Percentiles rank a stretch among this genome's conserved stretches.
Evolutionary conservation across 179 eudicot species (phyloP).

Genomic region (Corrigiola litoralis): DNA sequence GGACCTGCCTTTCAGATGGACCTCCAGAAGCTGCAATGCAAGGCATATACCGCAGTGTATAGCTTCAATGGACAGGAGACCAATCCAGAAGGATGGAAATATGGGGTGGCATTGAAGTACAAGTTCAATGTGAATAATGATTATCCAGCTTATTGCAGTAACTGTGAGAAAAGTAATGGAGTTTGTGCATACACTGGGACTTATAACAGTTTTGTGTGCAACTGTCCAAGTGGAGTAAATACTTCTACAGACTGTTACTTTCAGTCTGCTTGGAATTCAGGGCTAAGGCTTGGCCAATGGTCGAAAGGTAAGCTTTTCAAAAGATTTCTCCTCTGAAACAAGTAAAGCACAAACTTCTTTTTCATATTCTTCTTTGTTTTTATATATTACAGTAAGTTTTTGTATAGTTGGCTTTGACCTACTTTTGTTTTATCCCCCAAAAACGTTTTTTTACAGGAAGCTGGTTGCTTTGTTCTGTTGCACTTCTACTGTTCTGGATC

Average conservation of each 20-base stretch:
- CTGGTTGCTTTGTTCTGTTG: conserved; percentile 30
- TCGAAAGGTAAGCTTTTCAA: conserved; percentile 26
- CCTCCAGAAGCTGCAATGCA: conserved; percentile 57
- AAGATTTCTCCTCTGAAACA: conserved; percentile 20
- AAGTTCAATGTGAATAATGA: conserved; percentile 71
- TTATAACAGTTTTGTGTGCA: conserved; percentile 52
- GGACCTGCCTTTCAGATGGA: conserved; percentile 89
- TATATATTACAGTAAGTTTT: background rate
- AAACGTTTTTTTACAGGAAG: conserved; percentile 35
- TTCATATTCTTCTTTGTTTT: background rate
- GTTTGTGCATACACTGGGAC: conserved; percentile 55
- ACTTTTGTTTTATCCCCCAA: background rate
- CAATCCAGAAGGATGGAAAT: conserved; percentile 64
- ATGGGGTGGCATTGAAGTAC: conserved; percentile 70
- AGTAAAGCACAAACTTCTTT: conserved; percentile 24
- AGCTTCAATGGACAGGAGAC: conserved; percentile 49
- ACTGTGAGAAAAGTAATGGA: conserved; percentile 80
- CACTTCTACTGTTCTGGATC: conserved; percentile 25
- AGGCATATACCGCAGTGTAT: conserved; percentile 64
- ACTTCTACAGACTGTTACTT: conserved; percentile 62
- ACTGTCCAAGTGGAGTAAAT: conserved; percentile 65
- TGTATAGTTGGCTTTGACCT: background rate
- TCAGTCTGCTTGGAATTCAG: conserved; percentile 51
- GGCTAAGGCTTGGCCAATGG: conserved; percentile 34
- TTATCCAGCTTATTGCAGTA: conserved; percentile 53